Conservation (phyloP, 768 basidiomycete species). For the Hortiboletus flavorubellus region DNA sequence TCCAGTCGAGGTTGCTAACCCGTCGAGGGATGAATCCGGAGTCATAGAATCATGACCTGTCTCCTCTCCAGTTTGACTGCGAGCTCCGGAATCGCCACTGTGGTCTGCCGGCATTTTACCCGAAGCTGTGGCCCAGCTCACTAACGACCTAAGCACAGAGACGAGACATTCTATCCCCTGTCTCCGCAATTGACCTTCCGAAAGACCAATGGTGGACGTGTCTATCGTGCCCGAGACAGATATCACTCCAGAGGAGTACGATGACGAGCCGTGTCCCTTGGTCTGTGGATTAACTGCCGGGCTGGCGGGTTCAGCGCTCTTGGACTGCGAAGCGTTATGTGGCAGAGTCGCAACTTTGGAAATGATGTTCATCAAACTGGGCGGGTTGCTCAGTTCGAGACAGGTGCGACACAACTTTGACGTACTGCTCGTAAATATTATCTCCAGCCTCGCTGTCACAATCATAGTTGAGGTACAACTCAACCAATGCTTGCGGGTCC, state of each 20-base stretch:
- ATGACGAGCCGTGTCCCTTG: constrained; percentile 34
- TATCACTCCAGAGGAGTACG: constrained; percentile 63
- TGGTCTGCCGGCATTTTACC: constrained; percentile 33
- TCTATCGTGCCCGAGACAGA: constrained; percentile 66
- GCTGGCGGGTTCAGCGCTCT: constrained; percentile 55
- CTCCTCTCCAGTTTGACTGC: constrained; percentile 55
- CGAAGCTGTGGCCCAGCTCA: constrained; percentile 78
- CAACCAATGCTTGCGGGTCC: constrained; percentile 96
- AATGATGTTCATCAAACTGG: constrained; percentile 89
- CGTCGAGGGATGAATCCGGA: constrained; percentile 56
- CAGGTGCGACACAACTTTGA: background rate
- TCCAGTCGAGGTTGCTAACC: constrained; percentile 42
- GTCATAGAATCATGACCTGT: constrained; percentile 45
- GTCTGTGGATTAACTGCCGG: constrained; percentile 52
- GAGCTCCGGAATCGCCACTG: constrained; percentile 38
- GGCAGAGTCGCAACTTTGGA: constrained; percentile 80
- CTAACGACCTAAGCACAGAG: constrained; percentile 82
- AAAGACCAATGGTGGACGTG: constrained; percentile 61
- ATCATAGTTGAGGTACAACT: constrained; percentile 98
- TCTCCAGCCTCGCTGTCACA: constrained; percentile 93
- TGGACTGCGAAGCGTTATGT: constrained; percentile 45
- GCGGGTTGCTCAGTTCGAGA: constrained; percentile 4
- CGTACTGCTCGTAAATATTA: constrained; percentile 95
- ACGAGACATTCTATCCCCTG: constrained; percentile 96
- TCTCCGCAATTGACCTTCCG: constrained; percentile 80